These are phyloP conservation scores for Penicillium macrosclerotiorum DNA, from an alignment of 495 filamentous ascomycete species.

Conservation along the genomic window DNA sequence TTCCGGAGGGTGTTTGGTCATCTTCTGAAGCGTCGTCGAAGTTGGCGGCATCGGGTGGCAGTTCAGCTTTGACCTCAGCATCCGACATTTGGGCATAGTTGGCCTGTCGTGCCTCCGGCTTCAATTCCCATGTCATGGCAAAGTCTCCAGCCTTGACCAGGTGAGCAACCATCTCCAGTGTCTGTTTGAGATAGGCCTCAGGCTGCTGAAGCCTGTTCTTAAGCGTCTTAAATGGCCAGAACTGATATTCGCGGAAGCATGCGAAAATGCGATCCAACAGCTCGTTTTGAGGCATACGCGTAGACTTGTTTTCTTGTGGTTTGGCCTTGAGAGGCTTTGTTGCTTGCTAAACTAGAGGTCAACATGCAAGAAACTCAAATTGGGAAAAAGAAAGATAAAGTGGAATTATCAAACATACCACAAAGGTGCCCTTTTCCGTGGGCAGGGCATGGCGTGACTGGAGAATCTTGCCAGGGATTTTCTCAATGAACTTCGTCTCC, in stretches of 20 bases:
- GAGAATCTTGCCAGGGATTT: slow-evolving; percentile 37
- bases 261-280: slow-evolving; percentile 78
- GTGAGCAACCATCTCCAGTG: slow-evolving; percentile 75
- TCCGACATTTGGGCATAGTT: slow-evolving; percentile 44
- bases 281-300: slow-evolving; percentile 81
- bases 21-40: slow-evolving; percentile 47
- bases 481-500: slow-evolving; percentile 43
- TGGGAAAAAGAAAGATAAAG: neutral
- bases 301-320: slow-evolving; percentile 72
- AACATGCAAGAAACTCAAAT: too few species aligned
- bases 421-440: slow-evolving; percentile 35
- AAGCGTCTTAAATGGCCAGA: slow-evolving; percentile 85
- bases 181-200: slow-evolving; percentile 85
- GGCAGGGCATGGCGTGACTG: slow-evolving; percentile 39
- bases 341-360: slow-evolving; percentile 30
- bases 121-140: slow-evolving; percentile 79
- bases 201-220: slow-evolving; percentile 74
- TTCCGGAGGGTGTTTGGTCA: slow-evolving; percentile 41
- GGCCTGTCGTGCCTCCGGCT: slow-evolving; percentile 63
- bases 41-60: slow-evolving; percentile 42
- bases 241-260: slow-evolving; percentile 78
- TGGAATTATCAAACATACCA: slow-evolving; percentile 31
- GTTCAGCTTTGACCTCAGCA: slow-evolving; percentile 44
- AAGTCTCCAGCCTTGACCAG: slow-evolving; percentile 77
- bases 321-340: slow-evolving; percentile 38